A percentile compares a stretch with the other conserved stretches of the same genome.
Evolutionary conservation across 306 rosid genomes (phyloP).

Genomic region (Rosa persica): DNA sequence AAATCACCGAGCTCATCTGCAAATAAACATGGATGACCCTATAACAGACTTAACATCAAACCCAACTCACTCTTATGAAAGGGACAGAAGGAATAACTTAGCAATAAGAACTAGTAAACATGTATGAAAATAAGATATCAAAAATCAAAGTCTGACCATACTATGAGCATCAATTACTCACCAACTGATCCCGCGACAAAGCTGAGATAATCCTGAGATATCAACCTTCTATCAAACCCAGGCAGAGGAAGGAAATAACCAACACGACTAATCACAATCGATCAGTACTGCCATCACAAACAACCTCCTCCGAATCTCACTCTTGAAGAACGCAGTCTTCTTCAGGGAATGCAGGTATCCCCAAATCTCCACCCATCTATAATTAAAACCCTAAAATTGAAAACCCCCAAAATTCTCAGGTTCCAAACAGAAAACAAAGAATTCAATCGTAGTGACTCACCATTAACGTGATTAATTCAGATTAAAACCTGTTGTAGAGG

Average conservation of each 20-base stretch:
- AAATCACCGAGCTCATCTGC: slow-evolving; percentile 97
- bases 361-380: too few species aligned
- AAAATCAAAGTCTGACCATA: not conserved
- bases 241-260: slow-evolving; percentile 96
- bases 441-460: too few species aligned
- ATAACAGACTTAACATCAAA: not conserved
- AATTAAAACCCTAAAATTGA: too few species aligned
- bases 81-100: not conserved
- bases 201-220: slow-evolving; percentile 85
- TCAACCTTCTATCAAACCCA: slow-evolving; percentile 92
- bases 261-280: slow-evolving; percentile 75
- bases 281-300: slow-evolving; percentile 71
- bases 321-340: slow-evolving; percentile 61
- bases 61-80: too few species aligned
- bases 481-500: too few species aligned
- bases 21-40: slow-evolving; percentile 39
- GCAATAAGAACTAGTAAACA: slow-evolving; percentile 19
- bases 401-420: too few species aligned
- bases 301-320: slow-evolving; percentile 88
- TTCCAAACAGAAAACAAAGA: too few species aligned
- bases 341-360: too few species aligned
- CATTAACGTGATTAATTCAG: too few species aligned
- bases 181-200: slow-evolving; percentile 88
- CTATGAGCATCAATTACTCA: slow-evolving; percentile 18
- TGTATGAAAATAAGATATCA: slow-evolving; percentile 27